phyloP scores from a whole-genome alignment of 495 filamentous ascomycete species.

The Penicillium salamii region DNA sequence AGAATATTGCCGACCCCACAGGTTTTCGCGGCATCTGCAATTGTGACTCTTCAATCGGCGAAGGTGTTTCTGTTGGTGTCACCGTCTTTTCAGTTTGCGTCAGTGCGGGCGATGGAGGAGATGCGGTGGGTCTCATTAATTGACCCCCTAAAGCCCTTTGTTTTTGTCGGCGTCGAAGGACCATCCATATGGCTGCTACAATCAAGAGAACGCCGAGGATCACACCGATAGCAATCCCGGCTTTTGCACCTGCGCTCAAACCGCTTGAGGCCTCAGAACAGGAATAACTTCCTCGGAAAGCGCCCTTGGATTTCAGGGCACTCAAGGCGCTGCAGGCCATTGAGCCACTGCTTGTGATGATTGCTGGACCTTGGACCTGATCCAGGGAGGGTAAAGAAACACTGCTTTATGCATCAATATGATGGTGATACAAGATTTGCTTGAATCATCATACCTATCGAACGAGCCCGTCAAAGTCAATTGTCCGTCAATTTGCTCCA shows the following conservation, averaged over 20 bases:
- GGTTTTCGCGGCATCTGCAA: constrained; percentile 13
- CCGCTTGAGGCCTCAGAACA: constrained; percentile 12
- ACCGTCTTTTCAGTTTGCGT: background rate
- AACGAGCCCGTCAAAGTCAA: constrained; percentile 27
- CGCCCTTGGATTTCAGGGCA: constrained; percentile 11
- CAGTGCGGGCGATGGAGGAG: background rate
- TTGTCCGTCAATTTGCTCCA: constrained; percentile 26
- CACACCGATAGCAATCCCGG: constrained; percentile 30
- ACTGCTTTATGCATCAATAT: constrained; percentile 8
- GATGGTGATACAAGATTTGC: background rate
- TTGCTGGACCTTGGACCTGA: constrained; percentile 22
- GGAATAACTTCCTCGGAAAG: constrained; percentile 19
- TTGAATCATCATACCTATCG: constrained; percentile 14
- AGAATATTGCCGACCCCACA: constrained; percentile 8
- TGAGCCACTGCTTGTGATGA: constrained; percentile 16
- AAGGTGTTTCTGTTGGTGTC: background rate
- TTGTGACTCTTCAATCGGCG: background rate
- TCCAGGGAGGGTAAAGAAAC: constrained; percentile 27
- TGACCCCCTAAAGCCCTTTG: background rate
- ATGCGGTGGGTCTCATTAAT: background rate
- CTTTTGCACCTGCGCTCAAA: constrained; percentile 30
- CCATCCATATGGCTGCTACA: constrained; percentile 21
- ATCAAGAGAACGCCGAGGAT: constrained; percentile 27
- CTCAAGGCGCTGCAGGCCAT: constrained; percentile 24
- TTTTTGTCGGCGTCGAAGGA: constrained; percentile 16